A percentile compares a stretch with the other conserved stretches of the same genome.
Conservation (phyloP, 768 basidiomycete genomes). For the Mycena filopes region DNA sequence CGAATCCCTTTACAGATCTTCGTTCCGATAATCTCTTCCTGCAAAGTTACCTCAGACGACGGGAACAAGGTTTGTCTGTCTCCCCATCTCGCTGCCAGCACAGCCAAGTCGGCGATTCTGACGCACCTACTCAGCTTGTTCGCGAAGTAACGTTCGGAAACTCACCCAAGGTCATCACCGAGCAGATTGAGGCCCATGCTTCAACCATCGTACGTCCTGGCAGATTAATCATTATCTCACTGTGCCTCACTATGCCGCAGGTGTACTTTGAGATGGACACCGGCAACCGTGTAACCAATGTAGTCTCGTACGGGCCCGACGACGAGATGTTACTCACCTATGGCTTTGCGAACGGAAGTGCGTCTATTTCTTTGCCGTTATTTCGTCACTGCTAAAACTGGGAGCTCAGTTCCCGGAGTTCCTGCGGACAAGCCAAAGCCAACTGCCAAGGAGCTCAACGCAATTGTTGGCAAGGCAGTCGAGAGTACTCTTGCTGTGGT, state of each 20-base stretch:
- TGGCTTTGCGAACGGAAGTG: constrained; percentile 24
- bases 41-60: constrained; percentile 14
- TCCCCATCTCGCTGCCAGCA: too few relatives aligned
- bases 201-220: constrained; percentile 21
- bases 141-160: constrained; percentile 14
- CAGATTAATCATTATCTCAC: too few relatives aligned
- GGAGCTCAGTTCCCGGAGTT: constrained; percentile 19
- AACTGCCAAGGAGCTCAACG: constrained; percentile 21
- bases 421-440: constrained; percentile 22
- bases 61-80: constrained; percentile 25
- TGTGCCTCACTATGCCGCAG: background rate
- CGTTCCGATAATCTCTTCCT: constrained; percentile 20
- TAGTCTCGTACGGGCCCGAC: constrained; percentile 17
- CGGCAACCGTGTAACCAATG: constrained; percentile 24
- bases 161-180: constrained; percentile 1
- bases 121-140: constrained; percentile 4
- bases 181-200: constrained; percentile 8
- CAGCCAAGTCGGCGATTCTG: background rate
- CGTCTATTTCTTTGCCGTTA: background rate
- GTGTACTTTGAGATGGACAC: constrained; percentile 28
- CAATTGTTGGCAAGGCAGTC: constrained; percentile 13
- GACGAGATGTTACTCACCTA: constrained; percentile 23
- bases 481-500: constrained; percentile 18
- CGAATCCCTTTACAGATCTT: constrained; percentile 10
- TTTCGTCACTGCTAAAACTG: too few relatives aligned